Percentiles rank a stretch among this genome's conserved stretches.
These are phyloP conservation scores for Pyrenula massariospora DNA, from an alignment of 495 filamentous ascomycete species.

Conservation along the genomic window DNA sequence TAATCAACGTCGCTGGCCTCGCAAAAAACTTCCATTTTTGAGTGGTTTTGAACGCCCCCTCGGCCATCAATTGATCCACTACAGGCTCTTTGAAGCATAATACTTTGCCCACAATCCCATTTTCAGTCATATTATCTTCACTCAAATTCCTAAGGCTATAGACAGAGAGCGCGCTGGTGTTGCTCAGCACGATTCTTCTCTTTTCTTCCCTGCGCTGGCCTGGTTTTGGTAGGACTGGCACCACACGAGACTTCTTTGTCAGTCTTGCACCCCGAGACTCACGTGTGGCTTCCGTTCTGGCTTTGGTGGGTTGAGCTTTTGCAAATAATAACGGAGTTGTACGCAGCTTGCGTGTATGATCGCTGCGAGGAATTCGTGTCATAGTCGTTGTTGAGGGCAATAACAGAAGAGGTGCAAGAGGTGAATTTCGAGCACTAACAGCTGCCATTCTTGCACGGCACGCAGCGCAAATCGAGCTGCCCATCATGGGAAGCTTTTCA, in stretches of 20 bases:
- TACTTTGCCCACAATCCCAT: conserved; percentile 48
- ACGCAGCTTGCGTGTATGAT: no score
- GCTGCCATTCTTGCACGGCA: not conserved
- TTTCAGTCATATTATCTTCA: conserved; percentile 38
- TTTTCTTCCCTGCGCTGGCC: conserved; percentile 81
- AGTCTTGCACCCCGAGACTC: conserved; percentile 36
- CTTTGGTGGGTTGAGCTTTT: no score
- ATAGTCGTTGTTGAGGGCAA: not conserved
- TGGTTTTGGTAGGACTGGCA: conserved; percentile 39
- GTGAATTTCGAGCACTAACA: not conserved
- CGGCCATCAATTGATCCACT: conserved; percentile 66
- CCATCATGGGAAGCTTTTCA: not conserved
- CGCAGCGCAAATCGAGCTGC: not conserved
- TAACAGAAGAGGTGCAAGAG: not conserved
- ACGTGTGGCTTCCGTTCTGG: conserved; percentile 10
- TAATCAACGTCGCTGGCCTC: conserved; percentile 61
- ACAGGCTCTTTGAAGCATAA: conserved; percentile 55
- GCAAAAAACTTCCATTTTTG: conserved; percentile 85
- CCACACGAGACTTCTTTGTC: conserved; percentile 26
- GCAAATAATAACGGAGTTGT: no score
- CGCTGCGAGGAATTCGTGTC: no score
- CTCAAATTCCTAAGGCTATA: conserved; percentile 49
- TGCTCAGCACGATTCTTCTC: conserved; percentile 83
- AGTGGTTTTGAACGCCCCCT: conserved; percentile 81
- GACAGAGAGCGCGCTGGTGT: conserved; percentile 79